Base-by-base conservation (phyloP, 768 basidiomycete genomes). In the Fistulinella prunicolor region DNA sequence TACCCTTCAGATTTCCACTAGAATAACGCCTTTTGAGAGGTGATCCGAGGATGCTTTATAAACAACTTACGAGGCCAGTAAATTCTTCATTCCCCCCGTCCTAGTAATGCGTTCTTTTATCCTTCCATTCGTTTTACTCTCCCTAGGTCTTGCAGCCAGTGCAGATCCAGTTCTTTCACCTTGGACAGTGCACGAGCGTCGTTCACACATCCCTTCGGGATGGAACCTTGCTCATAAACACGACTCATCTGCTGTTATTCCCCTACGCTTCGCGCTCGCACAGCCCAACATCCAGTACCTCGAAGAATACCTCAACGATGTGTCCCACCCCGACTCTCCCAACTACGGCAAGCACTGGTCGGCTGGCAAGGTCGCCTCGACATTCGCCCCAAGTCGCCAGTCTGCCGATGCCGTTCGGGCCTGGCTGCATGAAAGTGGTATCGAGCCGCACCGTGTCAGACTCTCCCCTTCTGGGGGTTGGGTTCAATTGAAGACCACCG, bases 341-440 rank as follows among this genome's bases (percentile, higher is more conserved):
- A 67, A 59, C 45, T 79, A 76, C 38, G 77, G 76, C 1, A 65
- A 72, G 26, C 78, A 79, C 46, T 76, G 75, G 73, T 62, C 71
- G 1, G 59, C 75, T 1, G 55, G 52, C 19, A 51, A 66, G 22
- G 60, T 79, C 41, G 70, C 69, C 19, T 61, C 70, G n/a, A 66
- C 57, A 39, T 78, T 78, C 42, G 68, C 73, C 0, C 77, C 77
- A 0, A 67, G 62, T 41, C 40, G 54, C 20, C 63, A 68, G 32
- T 69, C 73, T 0, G 54, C 75, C 12, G 58, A 63, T 3, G 50
- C 61, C 4, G 76, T 77, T n/a, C 63, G 57, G 26, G 50, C 47
- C 16, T 79, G 77, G 77, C 59, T 78, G 16, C 36, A 60, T 3
- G 60, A 65, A 12, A 59, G 55, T 2, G 77, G 77, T 1, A 53